phyloP scores from a whole-genome alignment of 2,329 filamentous ascomycete species.

The Ophiostoma novo-ulmi region DNA sequence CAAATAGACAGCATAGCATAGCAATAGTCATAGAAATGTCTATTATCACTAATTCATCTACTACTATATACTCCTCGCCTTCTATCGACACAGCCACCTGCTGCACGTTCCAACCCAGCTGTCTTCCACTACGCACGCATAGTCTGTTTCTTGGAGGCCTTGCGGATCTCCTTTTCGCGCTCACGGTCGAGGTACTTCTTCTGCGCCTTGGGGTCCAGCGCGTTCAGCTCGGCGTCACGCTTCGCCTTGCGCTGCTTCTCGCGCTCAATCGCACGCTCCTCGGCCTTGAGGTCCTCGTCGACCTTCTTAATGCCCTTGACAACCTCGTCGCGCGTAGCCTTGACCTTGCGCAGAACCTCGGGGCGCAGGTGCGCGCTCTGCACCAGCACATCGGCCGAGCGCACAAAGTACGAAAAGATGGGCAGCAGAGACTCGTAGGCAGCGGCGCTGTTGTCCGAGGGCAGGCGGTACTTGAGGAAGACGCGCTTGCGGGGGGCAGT shows the following conservation, averaged over 20 bases:
- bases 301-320: slow-evolving; percentile 72
- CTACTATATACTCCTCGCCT: not conserved
- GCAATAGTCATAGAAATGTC: not conserved
- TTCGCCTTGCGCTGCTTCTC: slow-evolving; percentile 82
- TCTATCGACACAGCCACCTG: not conserved
- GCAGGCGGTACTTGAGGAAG: slow-evolving; percentile 69
- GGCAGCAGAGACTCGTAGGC: slow-evolving; percentile 60
- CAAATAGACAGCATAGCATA: too few species aligned
- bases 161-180: slow-evolving; percentile 64
- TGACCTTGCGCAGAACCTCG: slow-evolving; percentile 82
- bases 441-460: slow-evolving; percentile 48
- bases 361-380: slow-evolving; percentile 76
- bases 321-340: slow-evolving; percentile 71
- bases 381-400: slow-evolving; percentile 77
- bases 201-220: slow-evolving; percentile 74
- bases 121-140: slow-evolving; percentile 41
- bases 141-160: slow-evolving; percentile 51
- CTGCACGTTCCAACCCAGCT: not conserved
- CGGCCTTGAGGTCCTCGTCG: slow-evolving; percentile 73
- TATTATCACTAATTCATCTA: not conserved
- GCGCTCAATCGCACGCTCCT: slow-evolving; percentile 66
- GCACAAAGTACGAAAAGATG: slow-evolving; percentile 75
- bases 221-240: slow-evolving; percentile 74
- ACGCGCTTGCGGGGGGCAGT: slow-evolving; percentile 80
- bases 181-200: slow-evolving; percentile 81